Evolutionary conservation across 116 monocot species (phyloP), one percentile per base, ranked within the genome.

Genomic region (Zostera marina): DNA sequence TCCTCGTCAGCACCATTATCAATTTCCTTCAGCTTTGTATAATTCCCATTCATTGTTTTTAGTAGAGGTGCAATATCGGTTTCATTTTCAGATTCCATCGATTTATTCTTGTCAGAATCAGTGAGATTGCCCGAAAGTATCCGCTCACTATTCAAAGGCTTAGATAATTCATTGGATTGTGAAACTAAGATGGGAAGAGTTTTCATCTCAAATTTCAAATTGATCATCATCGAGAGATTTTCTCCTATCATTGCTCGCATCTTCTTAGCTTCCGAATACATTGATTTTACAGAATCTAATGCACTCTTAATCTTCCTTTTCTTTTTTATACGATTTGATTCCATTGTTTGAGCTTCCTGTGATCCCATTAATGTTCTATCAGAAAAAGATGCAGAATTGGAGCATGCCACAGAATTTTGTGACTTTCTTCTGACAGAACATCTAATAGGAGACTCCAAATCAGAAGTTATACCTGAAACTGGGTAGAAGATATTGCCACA

Each of bases 381-480:
- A 89, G 89, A 77, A 78, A 68, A 79, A 70, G 81, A 70, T 65
- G 74, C 71, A 65, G 70, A 72, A 85, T 65, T 71, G 52, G 91
- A 91, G 82, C 75, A 82, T 73, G 9, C 55, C 55, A 38, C 23
- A 55, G 55, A 55, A 55, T 47, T 81, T 79, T 85, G 79, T 76
- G 79, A 72, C 68, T 74, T 91, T 59, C 68, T 82, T 79, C 72
- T 76, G 71, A 69, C 44, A 58, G 81, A 79, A 73, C 62, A 75
- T 66, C 81, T 71, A 68, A 76, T 45, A 21, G 80, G 72, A 77
- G 78, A 75, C 62, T 77, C 75, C 74, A 79, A 69, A 70, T 80
- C 85, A 85, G 79, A 88, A 53, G 57, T 70, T 77, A 62, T 94
- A 94, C 94, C 88, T 85, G 94, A 76, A 47, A 61, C 67, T 79